A percentile compares a stretch with the other conserved stretches of the same genome.
These are phyloP conservation scores for Evansstolkia leycettana DNA, from an alignment of 495 filamentous ascomycete genomes.

Conservation along the genomic window DNA sequence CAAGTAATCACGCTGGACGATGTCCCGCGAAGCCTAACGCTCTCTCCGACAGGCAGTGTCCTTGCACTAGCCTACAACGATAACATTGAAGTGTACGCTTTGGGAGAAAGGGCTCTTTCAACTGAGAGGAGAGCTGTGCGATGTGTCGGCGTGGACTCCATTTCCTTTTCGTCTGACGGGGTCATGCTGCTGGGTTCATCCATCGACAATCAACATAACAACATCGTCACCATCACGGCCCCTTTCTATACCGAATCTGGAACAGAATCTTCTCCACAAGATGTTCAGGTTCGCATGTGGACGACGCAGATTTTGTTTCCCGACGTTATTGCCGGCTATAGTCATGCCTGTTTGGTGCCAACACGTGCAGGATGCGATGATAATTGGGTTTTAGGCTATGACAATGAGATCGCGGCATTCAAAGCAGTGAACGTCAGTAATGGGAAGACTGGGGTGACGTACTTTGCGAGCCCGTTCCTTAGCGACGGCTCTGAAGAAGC, in stretches of 20 bases:
- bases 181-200: slow-evolving; percentile 77
- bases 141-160: slow-evolving; percentile 63
- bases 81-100: slow-evolving; percentile 73
- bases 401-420: slow-evolving; percentile 63
- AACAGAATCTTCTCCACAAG: slow-evolving; percentile 37
- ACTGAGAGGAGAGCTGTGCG: slow-evolving; percentile 70
- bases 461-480: slow-evolving; percentile 60
- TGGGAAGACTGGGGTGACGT: slow-evolving; percentile 61
- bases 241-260: slow-evolving; percentile 54
- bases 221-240: slow-evolving; percentile 67
- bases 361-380: slow-evolving; percentile 58
- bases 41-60: slow-evolving; percentile 71
- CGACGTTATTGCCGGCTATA: slow-evolving; percentile 60
- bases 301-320: slow-evolving; percentile 84
- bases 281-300: slow-evolving; percentile 68
- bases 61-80: slow-evolving; percentile 79
- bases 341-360: slow-evolving; percentile 63
- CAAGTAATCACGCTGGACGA: slow-evolving; percentile 65
- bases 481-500: slow-evolving; percentile 21
- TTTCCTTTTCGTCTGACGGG: slow-evolving; percentile 75
- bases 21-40: slow-evolving; percentile 59
- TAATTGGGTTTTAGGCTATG: slow-evolving; percentile 70
- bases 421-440: slow-evolving; percentile 65
- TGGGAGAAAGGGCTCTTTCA: slow-evolving; percentile 47
- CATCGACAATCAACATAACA: slow-evolving; percentile 45